Evolutionary conservation across 2,329 filamentous ascomycete species (phyloP), one percentile per base, ranked within the genome.

Genomic region (Sporothrix variecibatus): DNA sequence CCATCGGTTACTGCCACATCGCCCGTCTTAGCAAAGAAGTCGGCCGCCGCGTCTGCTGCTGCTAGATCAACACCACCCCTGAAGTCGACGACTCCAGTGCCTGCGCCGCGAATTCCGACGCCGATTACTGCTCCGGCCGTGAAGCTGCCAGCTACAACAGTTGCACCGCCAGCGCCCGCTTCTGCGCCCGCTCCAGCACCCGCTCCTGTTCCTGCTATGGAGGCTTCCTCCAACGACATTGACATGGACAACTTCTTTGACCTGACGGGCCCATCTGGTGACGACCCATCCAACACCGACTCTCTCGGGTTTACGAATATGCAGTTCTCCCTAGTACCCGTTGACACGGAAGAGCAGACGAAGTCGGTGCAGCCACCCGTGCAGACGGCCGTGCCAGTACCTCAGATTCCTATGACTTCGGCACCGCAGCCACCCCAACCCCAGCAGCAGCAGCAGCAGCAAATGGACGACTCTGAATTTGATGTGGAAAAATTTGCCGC

Each of bases 251-350:
- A 75, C 74, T 56, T 76, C 20, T 76, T 77, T 17, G 64, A 72
- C 40, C 65, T 77, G 23, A 71, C 64, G 1, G 71, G 76, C 9
- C 73, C 75, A 2, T 65, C 77, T 0, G 60, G 40, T 17, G 72
- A 58, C 15, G 75, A 76, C n/a, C 68, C 68, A 6, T 62, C 76
- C 46, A 75, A 81, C 65, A 79, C 83, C n/a, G 84, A 85, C 43
- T 49, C 43, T 71, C 82, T 85, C 8, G 85, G 85, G 75, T 89
- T 89, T 77, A 89, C 87, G 17, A 83, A 89, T 76, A 89, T 89
- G 86, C 84, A 87, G 49, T 89, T 89, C 76, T 85, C 86, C 0
- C 81, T 89, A 4, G 87, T 85, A 1, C 85, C 87, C 0, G 76
- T 83, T 11, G 58, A 58, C n/a, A 26, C 40, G n/a, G 74, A 76